phyloP scores from a whole-genome alignment of 257 asterid species.

The Verbascum thapsus region DNA sequence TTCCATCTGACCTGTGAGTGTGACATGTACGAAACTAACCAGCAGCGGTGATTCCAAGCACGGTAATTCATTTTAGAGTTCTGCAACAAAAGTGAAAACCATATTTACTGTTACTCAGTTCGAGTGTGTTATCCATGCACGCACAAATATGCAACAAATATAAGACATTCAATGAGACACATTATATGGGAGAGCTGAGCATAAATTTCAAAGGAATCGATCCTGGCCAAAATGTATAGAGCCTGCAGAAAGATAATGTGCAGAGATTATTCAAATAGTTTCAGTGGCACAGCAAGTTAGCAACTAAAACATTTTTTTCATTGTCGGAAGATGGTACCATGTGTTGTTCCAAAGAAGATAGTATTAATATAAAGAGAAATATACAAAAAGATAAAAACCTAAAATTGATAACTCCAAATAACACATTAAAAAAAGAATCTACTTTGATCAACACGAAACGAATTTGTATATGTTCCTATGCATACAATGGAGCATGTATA shows the following conservation, averaged over 20 bases:
- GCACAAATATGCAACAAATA: slow-evolving; percentile 21
- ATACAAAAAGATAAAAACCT: no score
- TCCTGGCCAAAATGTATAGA: slow-evolving; percentile 4
- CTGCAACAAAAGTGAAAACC: slow-evolving; percentile 44
- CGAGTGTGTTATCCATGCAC: not conserved
- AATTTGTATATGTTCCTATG: no score
- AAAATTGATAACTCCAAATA: no score
- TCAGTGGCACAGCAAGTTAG: not conserved
- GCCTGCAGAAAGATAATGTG: not conserved
- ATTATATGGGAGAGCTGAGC: slow-evolving; percentile 1
- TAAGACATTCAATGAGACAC: not conserved
- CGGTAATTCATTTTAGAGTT: slow-evolving; percentile 94
- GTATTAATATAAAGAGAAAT: no score
- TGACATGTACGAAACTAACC: slow-evolving; percentile 91
- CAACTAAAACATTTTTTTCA: not conserved
- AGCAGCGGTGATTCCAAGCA: slow-evolving; percentile 96
- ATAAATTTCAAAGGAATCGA: slow-evolving; percentile 4
- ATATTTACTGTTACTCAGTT: slow-evolving; percentile 19
- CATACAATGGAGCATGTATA: no score
- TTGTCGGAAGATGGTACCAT: not conserved
- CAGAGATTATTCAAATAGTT: not conserved
- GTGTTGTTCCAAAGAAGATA: no score
- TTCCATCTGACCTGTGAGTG: slow-evolving; percentile 59
- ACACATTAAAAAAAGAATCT: no score
- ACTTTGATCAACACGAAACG: no score